phyloP scores from a whole-genome alignment of 306 rosid genomes.

The Lathyrus oleraceus region DNA sequence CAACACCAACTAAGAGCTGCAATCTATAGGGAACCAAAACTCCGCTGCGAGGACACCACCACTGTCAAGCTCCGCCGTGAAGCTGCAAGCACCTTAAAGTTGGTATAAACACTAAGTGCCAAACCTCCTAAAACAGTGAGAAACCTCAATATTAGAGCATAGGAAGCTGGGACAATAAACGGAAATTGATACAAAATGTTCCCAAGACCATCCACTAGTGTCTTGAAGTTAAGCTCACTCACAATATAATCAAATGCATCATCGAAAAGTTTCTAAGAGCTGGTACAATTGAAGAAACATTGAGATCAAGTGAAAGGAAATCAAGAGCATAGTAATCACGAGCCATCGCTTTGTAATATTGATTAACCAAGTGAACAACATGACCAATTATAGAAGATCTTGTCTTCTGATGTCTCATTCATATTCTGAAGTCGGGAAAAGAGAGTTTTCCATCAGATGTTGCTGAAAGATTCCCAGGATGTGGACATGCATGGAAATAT shows the following conservation, averaged over 20 bases:
- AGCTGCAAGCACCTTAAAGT: constrained; percentile 93
- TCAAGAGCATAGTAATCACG: constrained; percentile 86
- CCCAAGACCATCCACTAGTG: constrained; percentile 87
- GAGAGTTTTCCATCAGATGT: constrained; percentile 90
- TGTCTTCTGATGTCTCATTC: constrained; percentile 91
- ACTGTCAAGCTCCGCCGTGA: constrained; percentile 29
- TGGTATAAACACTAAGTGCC: constrained; percentile 85
- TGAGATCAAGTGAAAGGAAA: constrained; percentile 75
- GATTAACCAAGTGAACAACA: constrained; percentile 93
- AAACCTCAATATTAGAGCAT: constrained; percentile 86
- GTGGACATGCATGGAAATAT: constrained; percentile 94
- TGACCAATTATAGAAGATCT: constrained; percentile 87
- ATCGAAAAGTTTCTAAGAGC: constrained; percentile 82
- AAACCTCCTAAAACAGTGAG: constrained; percentile 90
- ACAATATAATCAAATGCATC: constrained; percentile 82
- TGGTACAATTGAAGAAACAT: constrained; percentile 86
- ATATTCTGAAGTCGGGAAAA: constrained; percentile 91
- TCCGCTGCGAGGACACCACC: too few species aligned
- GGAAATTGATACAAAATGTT: constrained; percentile 85
- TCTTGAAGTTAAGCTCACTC: constrained; percentile 94
- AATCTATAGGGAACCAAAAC: too few species aligned
- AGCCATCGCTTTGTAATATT: constrained; percentile 95
- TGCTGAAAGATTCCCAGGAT: constrained; percentile 91
- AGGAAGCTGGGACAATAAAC: constrained; percentile 82
- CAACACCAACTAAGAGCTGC: too few species aligned